Base-by-base conservation (phyloP, 352 stramenopile species). In the Globisporangium megalacanthum region DNA sequence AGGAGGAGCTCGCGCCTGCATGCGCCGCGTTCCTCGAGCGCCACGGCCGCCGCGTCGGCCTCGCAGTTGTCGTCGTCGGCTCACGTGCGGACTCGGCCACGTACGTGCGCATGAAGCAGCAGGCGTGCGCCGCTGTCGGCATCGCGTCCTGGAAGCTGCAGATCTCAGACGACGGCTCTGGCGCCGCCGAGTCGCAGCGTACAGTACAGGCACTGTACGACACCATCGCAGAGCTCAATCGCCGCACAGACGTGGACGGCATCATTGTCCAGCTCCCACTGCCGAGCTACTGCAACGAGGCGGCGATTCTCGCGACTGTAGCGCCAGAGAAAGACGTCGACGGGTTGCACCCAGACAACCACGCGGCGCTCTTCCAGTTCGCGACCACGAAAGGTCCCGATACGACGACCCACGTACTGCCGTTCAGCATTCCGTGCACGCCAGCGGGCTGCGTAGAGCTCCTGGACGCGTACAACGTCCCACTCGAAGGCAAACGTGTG, bases 71-170 rank as follows among this genome's bases (percentile, higher is more conserved):
- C 36, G 82, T 99, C 50, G 95, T 99, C 13, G 97, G 97, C 52
- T 71, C 83, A 37, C 79, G 96, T 42, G 92, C 86, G 50, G 97
- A 99, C 77, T 99, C 95, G 53, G 83, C 81, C 42, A 98, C 96
- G 46, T 99, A 99, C 70, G 97, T 99, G 45, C 90, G 96, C 37
- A 99, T 99, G 91, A 99, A 99, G 79, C 96, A 99, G 70, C 97
- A 97, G 59, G 95, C 97, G 31, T 99, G 95, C 66, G 80, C 77
- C 0, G 89, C 98, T 61, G 86, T 95, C 19, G 96, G 96, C 48
- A 97, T 99, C 62, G 35, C 64, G 29, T 96, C 81, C 19, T 96
- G 97, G 78, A 92, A 90, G 67, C 49, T 86, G 20, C 75, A 84
- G 29, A 76, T 89, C 54, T 41, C 56, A 4, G 31, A 52, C 2